phyloP scores from a whole-genome alignment of 495 filamentous ascomycete genomes.

The Annulohypoxylon nitens region DNA sequence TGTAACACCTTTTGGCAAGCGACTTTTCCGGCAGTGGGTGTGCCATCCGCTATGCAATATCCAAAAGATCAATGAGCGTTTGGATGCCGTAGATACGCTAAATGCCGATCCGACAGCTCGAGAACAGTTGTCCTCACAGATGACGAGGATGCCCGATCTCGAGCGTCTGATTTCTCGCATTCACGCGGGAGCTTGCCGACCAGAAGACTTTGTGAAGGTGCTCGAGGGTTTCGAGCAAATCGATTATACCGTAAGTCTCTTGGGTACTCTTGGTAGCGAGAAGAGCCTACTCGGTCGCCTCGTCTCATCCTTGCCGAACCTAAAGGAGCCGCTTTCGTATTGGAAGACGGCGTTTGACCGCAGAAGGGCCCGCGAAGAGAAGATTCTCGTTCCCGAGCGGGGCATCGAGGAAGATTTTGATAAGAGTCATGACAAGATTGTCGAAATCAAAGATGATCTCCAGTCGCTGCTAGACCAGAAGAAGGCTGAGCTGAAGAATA shows the following conservation, averaged over 20 bases:
- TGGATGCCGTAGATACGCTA: conserved; percentile 94
- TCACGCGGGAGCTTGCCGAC: conserved; percentile 88
- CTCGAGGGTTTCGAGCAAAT: conserved; percentile 98
- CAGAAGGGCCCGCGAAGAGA: conserved; percentile 77
- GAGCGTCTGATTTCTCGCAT: conserved; percentile 95
- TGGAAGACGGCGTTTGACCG: conserved; percentile 97
- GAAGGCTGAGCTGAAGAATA: conserved; percentile 72
- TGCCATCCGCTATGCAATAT: conserved; percentile 94
- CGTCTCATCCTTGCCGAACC: conserved; percentile 85
- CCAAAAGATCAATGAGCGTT: conserved; percentile 87
- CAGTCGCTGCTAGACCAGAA: conserved; percentile 77
- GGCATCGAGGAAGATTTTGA: conserved; percentile 96
- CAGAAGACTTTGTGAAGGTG: conserved; percentile 93
- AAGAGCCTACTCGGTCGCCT: conserved; percentile 88
- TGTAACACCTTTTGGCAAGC: conserved; percentile 96
- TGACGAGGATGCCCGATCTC: conserved; percentile 92
- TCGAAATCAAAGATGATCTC: conserved; percentile 77
- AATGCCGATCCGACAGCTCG: conserved; percentile 83
- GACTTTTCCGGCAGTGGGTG: conserved; percentile 96
- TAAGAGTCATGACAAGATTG: conserved; percentile 80
- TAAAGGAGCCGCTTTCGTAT: conserved; percentile 75
- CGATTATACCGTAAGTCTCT: conserved; percentile 85
- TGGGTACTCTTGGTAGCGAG: conserved; percentile 75
- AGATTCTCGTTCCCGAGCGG: conserved; percentile 81
- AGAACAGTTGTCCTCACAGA: conserved; percentile 84